Conservation (phyloP, 192 early-diverging fungal genomes). For the Coemansia sp. region DNA sequence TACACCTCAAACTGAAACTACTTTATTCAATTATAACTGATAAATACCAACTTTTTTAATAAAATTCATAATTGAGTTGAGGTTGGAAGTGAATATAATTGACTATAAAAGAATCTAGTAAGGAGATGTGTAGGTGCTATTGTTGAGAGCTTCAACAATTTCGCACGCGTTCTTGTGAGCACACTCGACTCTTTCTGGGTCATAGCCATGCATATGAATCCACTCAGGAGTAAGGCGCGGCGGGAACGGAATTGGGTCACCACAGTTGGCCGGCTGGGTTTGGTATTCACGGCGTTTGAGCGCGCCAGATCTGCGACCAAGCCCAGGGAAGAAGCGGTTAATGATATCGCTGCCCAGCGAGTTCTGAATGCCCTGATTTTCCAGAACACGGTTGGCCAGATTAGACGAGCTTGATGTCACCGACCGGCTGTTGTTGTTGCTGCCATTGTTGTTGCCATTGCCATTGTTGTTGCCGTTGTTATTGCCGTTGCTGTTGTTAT, state of each 20-base stretch:
- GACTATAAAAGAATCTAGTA: slow-evolving; percentile 30
- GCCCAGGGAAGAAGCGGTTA: slow-evolving; percentile 45
- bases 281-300: slow-evolving; percentile 30
- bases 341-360: slow-evolving; percentile 31
- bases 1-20: slow-evolving; percentile 42
- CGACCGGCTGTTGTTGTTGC: neutral
- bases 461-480: slow-evolving; percentile 15
- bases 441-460: slow-evolving; percentile 12
- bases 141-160: slow-evolving; percentile 51
- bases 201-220: slow-evolving; percentile 49
- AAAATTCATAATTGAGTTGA: neutral
- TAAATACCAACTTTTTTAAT: neutral
- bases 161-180: slow-evolving; percentile 47
- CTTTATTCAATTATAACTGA: slow-evolving; percentile 7
- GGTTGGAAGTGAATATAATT: neutral
- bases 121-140: slow-evolving; percentile 51
- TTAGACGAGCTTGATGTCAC: slow-evolving; percentile 35
- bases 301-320: slow-evolving; percentile 5
- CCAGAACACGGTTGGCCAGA: slow-evolving; percentile 24
- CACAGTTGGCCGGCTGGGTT: slow-evolving; percentile 20
- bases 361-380: slow-evolving; percentile 29
- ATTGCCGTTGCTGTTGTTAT: slow-evolving; percentile 9
- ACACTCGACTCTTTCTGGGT: slow-evolving; percentile 35
- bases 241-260: slow-evolving; percentile 42
- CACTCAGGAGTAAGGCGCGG: slow-evolving; percentile 45